Conservation (phyloP, 345 rosid species). For the Combretum micranthum region DNA sequence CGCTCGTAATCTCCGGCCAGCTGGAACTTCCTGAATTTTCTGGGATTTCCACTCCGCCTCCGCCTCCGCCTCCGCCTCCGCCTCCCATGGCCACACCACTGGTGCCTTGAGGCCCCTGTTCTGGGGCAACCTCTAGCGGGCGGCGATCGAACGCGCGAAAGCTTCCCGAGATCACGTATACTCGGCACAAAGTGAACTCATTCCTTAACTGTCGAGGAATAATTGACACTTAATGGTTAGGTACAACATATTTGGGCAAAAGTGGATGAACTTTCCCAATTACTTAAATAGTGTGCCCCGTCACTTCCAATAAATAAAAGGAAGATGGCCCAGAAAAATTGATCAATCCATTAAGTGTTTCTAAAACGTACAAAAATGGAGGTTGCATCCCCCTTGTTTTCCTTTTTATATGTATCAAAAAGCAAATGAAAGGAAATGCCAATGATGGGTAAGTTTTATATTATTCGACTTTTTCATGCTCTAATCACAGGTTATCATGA, state of each 20-base stretch:
- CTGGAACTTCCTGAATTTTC: slow-evolving; percentile 13
- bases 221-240: not conserved
- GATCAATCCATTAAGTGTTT: too few relatives aligned
- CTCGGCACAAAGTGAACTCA: slow-evolving; percentile 81
- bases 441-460: too few relatives aligned
- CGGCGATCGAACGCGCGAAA: slow-evolving; percentile 86
- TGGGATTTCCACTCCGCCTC: slow-evolving; percentile 28
- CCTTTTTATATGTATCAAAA: too few relatives aligned
- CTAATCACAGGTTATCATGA: too few relatives aligned
- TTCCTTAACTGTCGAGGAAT: slow-evolving; percentile 47
- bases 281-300: too few relatives aligned
- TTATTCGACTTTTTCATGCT: too few relatives aligned
- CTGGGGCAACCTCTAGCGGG: slow-evolving; percentile 37
- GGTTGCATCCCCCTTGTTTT: too few relatives aligned
- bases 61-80: slow-evolving; percentile 37
- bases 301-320: too few relatives aligned
- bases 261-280: too few relatives aligned
- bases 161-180: slow-evolving; percentile 71
- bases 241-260: not conserved
- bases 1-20: slow-evolving; percentile 25
- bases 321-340: too few relatives aligned
- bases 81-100: slow-evolving; percentile 12
- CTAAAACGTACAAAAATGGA: too few relatives aligned
- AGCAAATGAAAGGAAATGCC: too few relatives aligned
- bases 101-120: slow-evolving; percentile 15